A percentile compares a stretch with the other conserved stretches of the same genome.
Evolutionary conservation across 768 basidiomycete species (phyloP).

Genomic region (Suillus paluster): DNA sequence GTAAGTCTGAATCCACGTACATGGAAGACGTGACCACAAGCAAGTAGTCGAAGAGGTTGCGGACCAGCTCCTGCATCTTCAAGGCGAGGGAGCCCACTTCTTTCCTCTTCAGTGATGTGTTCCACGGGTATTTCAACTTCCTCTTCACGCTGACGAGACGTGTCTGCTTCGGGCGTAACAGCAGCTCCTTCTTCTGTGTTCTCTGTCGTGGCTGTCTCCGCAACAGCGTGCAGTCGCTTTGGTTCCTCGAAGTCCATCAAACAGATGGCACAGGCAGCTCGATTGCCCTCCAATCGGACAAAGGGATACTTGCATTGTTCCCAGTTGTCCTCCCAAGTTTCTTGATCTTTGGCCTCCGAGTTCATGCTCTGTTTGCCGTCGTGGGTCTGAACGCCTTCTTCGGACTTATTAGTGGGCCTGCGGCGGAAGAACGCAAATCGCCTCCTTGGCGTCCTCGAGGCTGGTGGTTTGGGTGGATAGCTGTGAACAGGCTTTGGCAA

Average conservation of each 20-base stretch:
- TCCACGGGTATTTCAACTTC: constrained; percentile 37
- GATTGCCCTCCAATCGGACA: constrained; percentile 79
- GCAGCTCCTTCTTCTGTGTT: constrained; percentile 21
- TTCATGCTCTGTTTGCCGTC: constrained; percentile 18
- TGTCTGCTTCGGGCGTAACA: constrained; percentile 2
- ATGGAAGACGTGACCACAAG: constrained; percentile 90
- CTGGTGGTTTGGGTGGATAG: constrained; percentile 63
- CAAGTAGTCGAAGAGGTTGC: constrained; percentile 74
- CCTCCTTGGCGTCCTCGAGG: constrained; percentile 37
- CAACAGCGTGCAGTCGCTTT: constrained; percentile 32
- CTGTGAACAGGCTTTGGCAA: constrained; percentile 54
- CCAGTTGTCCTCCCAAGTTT: constrained; percentile 80
- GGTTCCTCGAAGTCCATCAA: constrained; percentile 86
- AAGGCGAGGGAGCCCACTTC: constrained; percentile 51
- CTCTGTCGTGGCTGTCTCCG: constrained; percentile 32
- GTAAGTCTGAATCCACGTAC: constrained; percentile 47
- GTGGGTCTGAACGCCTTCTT: constrained; percentile 18
- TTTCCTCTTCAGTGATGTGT: constrained; percentile 44
- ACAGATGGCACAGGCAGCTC: constrained; percentile 85
- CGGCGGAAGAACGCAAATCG: constrained; percentile 59
- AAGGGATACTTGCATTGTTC: constrained; percentile 80
- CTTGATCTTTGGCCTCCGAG: constrained; percentile 33
- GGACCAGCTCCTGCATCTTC: constrained; percentile 77
- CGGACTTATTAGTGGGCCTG: constrained; percentile 26
- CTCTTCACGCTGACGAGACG: constrained; percentile 21